phyloP scores from a whole-genome alignment of 192 early-diverging fungal genomes.

The Pilaira anomala region DNA sequence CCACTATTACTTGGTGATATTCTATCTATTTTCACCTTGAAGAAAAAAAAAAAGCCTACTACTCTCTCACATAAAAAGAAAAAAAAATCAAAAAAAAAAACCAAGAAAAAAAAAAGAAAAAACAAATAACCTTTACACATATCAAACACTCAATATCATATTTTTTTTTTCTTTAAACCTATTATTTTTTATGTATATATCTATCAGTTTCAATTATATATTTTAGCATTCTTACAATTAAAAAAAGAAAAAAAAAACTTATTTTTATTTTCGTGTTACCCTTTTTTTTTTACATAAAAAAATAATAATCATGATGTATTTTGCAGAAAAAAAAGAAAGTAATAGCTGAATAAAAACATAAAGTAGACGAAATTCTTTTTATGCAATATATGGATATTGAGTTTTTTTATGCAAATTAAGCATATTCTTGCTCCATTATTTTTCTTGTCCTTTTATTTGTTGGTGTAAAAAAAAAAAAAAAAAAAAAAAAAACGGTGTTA shows the following conservation, averaged over 20 bases:
- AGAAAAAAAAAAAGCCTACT: neutral
- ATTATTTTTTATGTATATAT: neutral
- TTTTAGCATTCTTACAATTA: neutral
- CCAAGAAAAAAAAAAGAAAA: neutral
- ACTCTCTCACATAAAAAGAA: neutral
- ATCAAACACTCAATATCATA: neutral
- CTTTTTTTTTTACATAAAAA: too few relatives aligned
- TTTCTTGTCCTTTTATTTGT: slow-evolving; percentile 7
- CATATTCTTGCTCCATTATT: slow-evolving; percentile 6
- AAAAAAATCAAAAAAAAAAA: neutral
- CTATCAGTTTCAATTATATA: slow-evolving; percentile 4
- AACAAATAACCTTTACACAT: neutral
- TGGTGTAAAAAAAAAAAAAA: too few relatives aligned
- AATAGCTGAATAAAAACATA: slow-evolving; percentile 7
- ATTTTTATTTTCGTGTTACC: too few relatives aligned
- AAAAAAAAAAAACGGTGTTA: neutral
- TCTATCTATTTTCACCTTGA: neutral
- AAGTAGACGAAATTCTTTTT: slow-evolving; percentile 9
- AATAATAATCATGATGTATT: too few relatives aligned
- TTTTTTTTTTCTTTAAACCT: neutral
- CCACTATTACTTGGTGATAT: neutral
- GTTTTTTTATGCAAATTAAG: slow-evolving; percentile 13
- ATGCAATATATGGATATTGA: slow-evolving; percentile 6
- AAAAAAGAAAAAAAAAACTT: neutral
- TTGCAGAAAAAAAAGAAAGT: too few relatives aligned